These are phyloP conservation scores for Schizophyllum commune DNA, from an alignment of 1,284 basidiomycete genomes.

Conservation along the genomic window DNA sequence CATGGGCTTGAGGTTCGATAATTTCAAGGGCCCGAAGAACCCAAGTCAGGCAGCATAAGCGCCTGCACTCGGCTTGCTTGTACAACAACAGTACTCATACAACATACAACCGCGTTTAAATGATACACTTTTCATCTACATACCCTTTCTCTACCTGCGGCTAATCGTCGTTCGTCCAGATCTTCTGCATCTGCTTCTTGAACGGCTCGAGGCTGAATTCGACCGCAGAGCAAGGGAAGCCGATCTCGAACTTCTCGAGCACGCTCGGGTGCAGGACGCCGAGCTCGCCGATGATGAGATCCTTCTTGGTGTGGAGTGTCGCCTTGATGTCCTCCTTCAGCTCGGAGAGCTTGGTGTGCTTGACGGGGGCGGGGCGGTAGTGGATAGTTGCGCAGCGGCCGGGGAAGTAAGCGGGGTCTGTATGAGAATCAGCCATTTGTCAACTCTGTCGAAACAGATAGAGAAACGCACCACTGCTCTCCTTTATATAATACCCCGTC, in stretches of 20 bases:
- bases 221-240: slow-evolving; percentile 91
- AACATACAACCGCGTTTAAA: neutral
- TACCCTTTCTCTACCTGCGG: neutral
- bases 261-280: slow-evolving; percentile 90
- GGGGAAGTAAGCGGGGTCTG: slow-evolving; percentile 90
- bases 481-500: slow-evolving; percentile 89
- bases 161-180: slow-evolving; percentile 43
- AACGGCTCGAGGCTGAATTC: slow-evolving; percentile 94
- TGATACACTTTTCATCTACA: slow-evolving; percentile 8
- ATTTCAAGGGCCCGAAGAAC: neutral
- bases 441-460: neutral
- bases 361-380: slow-evolving; percentile 59
- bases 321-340: slow-evolving; percentile 30
- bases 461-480: slow-evolving; percentile 64
- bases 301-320: slow-evolving; percentile 30
- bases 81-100: neutral
- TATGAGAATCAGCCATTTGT: neutral
- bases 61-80: too few relatives aligned
- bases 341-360: slow-evolving; percentile 20
- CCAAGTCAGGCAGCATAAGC: too few relatives aligned
- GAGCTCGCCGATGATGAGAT: slow-evolving; percentile 74
- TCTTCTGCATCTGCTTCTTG: slow-evolving; percentile 60
- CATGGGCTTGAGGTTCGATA: slow-evolving; percentile 12
- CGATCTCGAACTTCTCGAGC: slow-evolving; percentile 88
- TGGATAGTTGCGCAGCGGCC: slow-evolving; percentile 89